These are phyloP conservation scores for Epicoccum sorghinum DNA, from an alignment of 2,329 filamentous ascomycete genomes.

Conservation along the genomic window DNA sequence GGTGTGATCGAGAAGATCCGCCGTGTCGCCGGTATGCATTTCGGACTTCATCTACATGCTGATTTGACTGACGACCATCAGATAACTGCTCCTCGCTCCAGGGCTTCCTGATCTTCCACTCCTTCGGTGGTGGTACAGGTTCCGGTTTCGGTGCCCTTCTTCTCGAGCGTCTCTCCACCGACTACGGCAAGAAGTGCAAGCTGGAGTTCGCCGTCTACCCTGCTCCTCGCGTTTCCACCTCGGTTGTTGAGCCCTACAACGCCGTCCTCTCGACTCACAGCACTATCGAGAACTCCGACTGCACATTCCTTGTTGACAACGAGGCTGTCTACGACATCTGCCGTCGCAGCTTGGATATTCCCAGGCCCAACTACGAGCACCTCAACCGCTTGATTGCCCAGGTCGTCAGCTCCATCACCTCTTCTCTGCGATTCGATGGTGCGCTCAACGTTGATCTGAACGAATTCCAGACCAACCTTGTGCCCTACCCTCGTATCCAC, in stretches of 20 bases:
- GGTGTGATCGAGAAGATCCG: slow-evolving; percentile 72
- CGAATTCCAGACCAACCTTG: slow-evolving; percentile 80
- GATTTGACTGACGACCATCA: slow-evolving; percentile 40
- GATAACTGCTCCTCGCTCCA: slow-evolving; percentile 76
- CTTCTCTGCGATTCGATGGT: slow-evolving; percentile 73
- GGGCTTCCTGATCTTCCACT: slow-evolving; percentile 77
- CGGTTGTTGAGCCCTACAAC: slow-evolving; percentile 77
- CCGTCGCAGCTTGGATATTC: slow-evolving; percentile 72
- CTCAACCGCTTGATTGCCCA: slow-evolving; percentile 76
- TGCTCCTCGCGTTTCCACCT: slow-evolving; percentile 71
- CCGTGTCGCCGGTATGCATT: slow-evolving; percentile 66
- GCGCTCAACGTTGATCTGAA: slow-evolving; percentile 76
- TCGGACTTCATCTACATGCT: background rate
- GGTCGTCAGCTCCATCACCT: slow-evolving; percentile 77
- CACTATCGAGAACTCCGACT: slow-evolving; percentile 79
- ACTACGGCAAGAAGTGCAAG: slow-evolving; percentile 80
- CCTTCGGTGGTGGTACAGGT: slow-evolving; percentile 74
- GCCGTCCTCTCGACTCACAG: slow-evolving; percentile 75
- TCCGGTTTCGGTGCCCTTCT: slow-evolving; percentile 75
- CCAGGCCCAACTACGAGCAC: slow-evolving; percentile 72
- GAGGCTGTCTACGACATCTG: slow-evolving; percentile 79
- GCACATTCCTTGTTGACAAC: slow-evolving; percentile 78
- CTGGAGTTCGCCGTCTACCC: slow-evolving; percentile 77
- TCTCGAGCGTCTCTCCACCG: slow-evolving; percentile 73
- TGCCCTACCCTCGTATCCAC: slow-evolving; percentile 75